phyloP scores from a whole-genome alignment of 1,284 basidiomycete species.

The Heterobasidion occidentale region DNA sequence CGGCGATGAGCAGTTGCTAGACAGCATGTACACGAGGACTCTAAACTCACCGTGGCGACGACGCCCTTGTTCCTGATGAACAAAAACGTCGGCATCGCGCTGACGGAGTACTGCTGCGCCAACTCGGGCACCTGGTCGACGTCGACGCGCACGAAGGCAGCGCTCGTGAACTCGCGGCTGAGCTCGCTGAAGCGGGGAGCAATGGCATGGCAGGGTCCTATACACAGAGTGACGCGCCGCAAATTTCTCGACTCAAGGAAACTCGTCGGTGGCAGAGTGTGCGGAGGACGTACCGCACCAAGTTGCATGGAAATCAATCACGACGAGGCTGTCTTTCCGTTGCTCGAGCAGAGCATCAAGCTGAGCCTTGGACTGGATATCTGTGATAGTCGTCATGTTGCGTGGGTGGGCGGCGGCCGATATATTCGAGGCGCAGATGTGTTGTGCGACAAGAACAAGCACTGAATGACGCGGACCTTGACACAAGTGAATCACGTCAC shows the following conservation, averaged over 20 bases:
- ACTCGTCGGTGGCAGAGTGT: not conserved
- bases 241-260: not conserved
- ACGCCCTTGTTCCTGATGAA: slow-evolving; percentile 1
- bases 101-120: not conserved
- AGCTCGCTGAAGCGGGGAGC: not conserved
- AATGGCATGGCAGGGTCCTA: slow-evolving; percentile 1
- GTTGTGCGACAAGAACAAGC: not conserved
- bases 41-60: not conserved
- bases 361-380: not conserved
- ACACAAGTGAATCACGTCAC: no score
- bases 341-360: not conserved
- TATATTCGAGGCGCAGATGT: not conserved
- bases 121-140: not conserved
- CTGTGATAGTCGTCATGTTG: not conserved
- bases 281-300: not conserved
- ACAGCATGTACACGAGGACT: not conserved
- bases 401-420: not conserved
- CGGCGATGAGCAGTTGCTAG: no score
- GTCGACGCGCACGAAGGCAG: slow-evolving; percentile 1
- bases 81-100: not conserved
- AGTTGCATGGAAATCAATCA: slow-evolving; percentile 1
- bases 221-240: not conserved
- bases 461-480: not conserved
- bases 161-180: not conserved
- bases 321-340: not conserved